Evolutionary conservation across 768 basidiomycete species (phyloP).

Genomic region (Termitomyces sp.): DNA sequence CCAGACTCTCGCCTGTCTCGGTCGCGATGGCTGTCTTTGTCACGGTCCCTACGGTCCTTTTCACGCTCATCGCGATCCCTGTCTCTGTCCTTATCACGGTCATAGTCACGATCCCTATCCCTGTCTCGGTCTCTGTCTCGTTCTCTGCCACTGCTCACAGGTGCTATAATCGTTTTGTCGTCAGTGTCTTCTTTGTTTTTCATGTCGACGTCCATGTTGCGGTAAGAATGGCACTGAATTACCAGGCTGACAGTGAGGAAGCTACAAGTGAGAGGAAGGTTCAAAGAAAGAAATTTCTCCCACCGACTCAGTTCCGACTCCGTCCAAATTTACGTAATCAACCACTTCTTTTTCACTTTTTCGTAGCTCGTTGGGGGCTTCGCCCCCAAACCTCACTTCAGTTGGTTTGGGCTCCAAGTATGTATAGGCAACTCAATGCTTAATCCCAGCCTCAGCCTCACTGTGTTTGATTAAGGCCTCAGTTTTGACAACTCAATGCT

Average conservation of each 20-base stretch:
- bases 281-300: constrained; percentile 5
- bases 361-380: too few species aligned
- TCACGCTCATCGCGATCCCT: constrained; percentile 34
- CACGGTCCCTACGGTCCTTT: constrained; percentile 33
- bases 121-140: constrained; percentile 43
- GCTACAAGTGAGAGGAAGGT: constrained; percentile 2
- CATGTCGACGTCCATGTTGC: constrained; percentile 77
- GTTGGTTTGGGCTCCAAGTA: too few species aligned
- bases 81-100: constrained; percentile 27
- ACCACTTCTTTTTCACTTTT: too few species aligned
- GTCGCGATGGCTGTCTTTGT: constrained; percentile 45
- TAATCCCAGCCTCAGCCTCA: too few species aligned
- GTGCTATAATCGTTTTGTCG: constrained; percentile 46
- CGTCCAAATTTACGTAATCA: constrained; percentile 1
- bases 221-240: neutral
- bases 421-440: too few species aligned
- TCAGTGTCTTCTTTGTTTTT: constrained; percentile 71
- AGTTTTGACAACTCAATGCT: too few species aligned
- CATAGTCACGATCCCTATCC: constrained; percentile 34
- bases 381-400: too few species aligned
- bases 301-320: constrained; percentile 4
- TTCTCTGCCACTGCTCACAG: constrained; percentile 35
- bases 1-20: constrained; percentile 55
- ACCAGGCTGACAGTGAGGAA: constrained; percentile 2
- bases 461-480: too few species aligned